Conservation (phyloP, 2,329 filamentous ascomycete species). For the Microsporum canis region DNA sequence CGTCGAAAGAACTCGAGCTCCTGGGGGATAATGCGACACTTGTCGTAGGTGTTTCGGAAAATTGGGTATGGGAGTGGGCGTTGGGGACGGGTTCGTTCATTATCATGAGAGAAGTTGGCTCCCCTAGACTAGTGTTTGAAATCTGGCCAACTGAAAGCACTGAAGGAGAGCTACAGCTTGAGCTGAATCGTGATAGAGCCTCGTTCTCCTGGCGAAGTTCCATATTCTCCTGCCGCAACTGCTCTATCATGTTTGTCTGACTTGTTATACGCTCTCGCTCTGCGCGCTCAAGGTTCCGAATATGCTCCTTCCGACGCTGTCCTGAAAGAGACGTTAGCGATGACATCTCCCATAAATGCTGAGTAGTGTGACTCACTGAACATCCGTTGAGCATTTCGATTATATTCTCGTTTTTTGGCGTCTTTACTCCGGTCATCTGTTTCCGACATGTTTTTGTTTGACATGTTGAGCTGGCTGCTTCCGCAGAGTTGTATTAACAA, state of each 20-base stretch:
- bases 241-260: constrained; percentile 33
- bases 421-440: constrained; percentile 20
- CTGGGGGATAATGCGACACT: background rate
- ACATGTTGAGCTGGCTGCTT: background rate
- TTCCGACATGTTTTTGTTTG: constrained; percentile 19
- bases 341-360: background rate
- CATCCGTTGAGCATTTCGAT: constrained; percentile 35
- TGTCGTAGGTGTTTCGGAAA: background rate
- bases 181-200: constrained; percentile 25
- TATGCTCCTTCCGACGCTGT: constrained; percentile 35
- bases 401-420: constrained; percentile 22
- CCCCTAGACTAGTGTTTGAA: background rate
- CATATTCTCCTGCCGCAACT: constrained; percentile 31
- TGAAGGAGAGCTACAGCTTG: constrained; percentile 20
- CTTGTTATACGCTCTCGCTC: constrained; percentile 31
- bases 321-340: constrained; percentile 19
- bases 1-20: background rate
- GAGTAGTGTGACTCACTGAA: constrained; percentile 28
- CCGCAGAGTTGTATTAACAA: too few species aligned
- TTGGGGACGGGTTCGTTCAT: background rate
- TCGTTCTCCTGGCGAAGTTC: constrained; percentile 34
- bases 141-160: background rate
- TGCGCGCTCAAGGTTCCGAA: constrained; percentile 34
- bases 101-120: background rate
- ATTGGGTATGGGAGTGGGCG: background rate